Conservation (phyloP, 2,329 filamentous ascomycete species). For the Alternaria postmessia region DNA sequence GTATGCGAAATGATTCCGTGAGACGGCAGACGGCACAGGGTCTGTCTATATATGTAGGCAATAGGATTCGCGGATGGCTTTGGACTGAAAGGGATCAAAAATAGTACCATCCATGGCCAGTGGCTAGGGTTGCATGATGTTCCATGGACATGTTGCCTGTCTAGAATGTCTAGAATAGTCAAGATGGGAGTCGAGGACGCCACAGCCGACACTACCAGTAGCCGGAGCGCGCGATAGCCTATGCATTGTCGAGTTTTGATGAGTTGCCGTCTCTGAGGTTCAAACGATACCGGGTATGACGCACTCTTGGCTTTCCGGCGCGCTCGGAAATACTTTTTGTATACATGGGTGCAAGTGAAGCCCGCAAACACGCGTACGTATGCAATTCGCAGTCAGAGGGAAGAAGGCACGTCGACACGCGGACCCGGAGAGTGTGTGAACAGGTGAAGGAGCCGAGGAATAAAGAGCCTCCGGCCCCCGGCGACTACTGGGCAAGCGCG, state of each 20-base stretch:
- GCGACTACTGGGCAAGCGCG: slow-evolving; percentile 17
- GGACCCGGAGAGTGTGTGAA: not conserved
- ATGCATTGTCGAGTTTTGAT: not conserved
- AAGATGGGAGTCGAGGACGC: slow-evolving; percentile 22
- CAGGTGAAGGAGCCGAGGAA: slow-evolving; percentile 22
- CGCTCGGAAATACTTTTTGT: slow-evolving; percentile 6
- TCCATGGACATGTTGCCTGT: slow-evolving; percentile 14
- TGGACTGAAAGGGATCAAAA: slow-evolving; percentile 27
- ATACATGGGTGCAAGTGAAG: not conserved
- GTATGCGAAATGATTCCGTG: slow-evolving; percentile 22
- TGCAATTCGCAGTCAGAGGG: not conserved
- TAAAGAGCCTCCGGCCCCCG: slow-evolving; percentile 30
- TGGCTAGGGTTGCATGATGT: slow-evolving; percentile 15
- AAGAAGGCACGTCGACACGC: not conserved
- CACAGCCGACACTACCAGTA: slow-evolving; percentile 4
- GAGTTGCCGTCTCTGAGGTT: not conserved
- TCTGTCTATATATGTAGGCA: slow-evolving; percentile 29
- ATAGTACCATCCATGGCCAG: slow-evolving; percentile 35
- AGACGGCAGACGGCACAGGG: slow-evolving; percentile 18
- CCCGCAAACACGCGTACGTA: slow-evolving; percentile 9
- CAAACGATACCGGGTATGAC: slow-evolving; percentile 1
- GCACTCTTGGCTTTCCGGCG: slow-evolving; percentile 19
- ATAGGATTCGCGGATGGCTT: slow-evolving; percentile 12
- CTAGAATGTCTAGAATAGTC: slow-evolving; percentile 27
- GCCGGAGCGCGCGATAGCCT: slow-evolving; percentile 12